phyloP scores from a whole-genome alignment of 192 early-diverging fungal species.

The Allomyces arbusculus region DNA sequence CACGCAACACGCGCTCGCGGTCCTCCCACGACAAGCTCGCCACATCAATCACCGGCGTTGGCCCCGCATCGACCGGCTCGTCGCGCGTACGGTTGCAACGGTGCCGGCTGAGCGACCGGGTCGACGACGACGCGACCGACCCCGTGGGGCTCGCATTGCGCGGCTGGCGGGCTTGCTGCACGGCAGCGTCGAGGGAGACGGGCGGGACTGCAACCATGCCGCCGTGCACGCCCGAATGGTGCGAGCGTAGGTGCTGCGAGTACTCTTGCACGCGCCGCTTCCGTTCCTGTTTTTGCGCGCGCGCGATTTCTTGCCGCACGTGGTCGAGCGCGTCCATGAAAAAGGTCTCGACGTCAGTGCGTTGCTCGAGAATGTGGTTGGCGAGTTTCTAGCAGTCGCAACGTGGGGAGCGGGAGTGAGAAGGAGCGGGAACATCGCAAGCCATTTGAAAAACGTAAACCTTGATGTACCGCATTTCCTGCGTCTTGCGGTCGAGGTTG shows the following conservation, averaged over 20 bases:
- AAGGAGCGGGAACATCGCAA: too few relatives aligned
- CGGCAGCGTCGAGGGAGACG: too few relatives aligned
- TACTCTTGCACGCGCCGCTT: constrained; percentile 1
- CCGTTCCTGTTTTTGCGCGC: constrained; percentile 10
- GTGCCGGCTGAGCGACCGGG: too few relatives aligned
- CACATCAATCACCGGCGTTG: too few relatives aligned
- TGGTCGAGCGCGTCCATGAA: constrained; percentile 39
- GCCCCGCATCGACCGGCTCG: too few relatives aligned
- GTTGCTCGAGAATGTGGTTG: constrained; percentile 37
- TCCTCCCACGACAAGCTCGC: constrained; percentile 23
- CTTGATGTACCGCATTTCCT: constrained; percentile 39
- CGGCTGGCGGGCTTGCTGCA: too few relatives aligned
- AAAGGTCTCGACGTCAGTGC: constrained; percentile 35
- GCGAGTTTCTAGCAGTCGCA: constrained; percentile 11
- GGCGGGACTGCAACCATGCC: neutral
- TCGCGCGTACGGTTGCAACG: too few relatives aligned
- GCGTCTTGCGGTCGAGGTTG: constrained; percentile 16
- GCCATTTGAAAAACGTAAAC: constrained; percentile 4
- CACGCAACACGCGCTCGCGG: constrained; percentile 32
- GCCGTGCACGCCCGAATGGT: constrained; percentile 2
- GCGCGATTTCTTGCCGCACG: constrained; percentile 18
- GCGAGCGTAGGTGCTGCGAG: constrained; percentile 3
- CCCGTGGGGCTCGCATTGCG: too few relatives aligned
- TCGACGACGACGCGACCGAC: too few relatives aligned
- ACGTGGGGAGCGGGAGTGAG: too few relatives aligned